phyloP scores from a whole-genome alignment of 2,329 filamentous ascomycete genomes.

The Ceratocystiopsis sp. region DNA sequence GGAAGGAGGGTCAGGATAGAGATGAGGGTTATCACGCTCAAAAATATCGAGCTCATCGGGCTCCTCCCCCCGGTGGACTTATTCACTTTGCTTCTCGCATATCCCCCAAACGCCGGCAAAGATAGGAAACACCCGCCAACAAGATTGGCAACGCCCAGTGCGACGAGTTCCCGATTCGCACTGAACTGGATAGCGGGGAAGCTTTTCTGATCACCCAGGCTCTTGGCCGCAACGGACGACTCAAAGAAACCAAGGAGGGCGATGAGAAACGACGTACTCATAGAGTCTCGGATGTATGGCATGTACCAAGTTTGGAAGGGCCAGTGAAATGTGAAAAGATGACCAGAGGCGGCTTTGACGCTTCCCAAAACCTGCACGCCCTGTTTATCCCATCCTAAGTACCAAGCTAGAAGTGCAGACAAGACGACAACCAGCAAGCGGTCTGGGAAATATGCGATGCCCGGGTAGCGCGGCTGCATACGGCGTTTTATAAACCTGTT shows the following conservation, averaged over 20 bases:
- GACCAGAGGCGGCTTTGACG: slow-evolving; percentile 56
- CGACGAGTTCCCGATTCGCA: slow-evolving; percentile 84
- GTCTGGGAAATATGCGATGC: slow-evolving; percentile 78
- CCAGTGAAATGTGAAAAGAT: slow-evolving; percentile 65
- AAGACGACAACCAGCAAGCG: slow-evolving; percentile 78
- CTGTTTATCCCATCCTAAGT: slow-evolving; percentile 57
- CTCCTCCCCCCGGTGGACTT: slow-evolving; percentile 79
- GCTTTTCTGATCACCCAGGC: slow-evolving; percentile 51
- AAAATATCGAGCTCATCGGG: slow-evolving; percentile 80
- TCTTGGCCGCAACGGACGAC: slow-evolving; percentile 89
- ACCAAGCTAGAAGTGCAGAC: slow-evolving; percentile 64
- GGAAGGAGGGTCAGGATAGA: slow-evolving; percentile 71
- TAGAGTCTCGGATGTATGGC: slow-evolving; percentile 65
- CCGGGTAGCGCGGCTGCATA: slow-evolving; percentile 61
- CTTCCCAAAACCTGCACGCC: slow-evolving; percentile 74
- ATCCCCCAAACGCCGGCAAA: slow-evolving; percentile 86
- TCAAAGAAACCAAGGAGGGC: slow-evolving; percentile 97
- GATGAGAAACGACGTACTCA: slow-evolving; percentile 86
- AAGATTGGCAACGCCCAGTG: slow-evolving; percentile 80
- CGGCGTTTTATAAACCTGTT: slow-evolving; percentile 46
- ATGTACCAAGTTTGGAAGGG: slow-evolving; percentile 65
- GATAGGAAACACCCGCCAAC: slow-evolving; percentile 83
- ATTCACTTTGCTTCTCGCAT: slow-evolving; percentile 91
- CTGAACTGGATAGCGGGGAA: slow-evolving; percentile 71
- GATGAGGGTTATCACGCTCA: slow-evolving; percentile 67